These are phyloP conservation scores for Turnera subulata DNA, from an alignment of 345 rosid species.

Conservation along the genomic window DNA sequence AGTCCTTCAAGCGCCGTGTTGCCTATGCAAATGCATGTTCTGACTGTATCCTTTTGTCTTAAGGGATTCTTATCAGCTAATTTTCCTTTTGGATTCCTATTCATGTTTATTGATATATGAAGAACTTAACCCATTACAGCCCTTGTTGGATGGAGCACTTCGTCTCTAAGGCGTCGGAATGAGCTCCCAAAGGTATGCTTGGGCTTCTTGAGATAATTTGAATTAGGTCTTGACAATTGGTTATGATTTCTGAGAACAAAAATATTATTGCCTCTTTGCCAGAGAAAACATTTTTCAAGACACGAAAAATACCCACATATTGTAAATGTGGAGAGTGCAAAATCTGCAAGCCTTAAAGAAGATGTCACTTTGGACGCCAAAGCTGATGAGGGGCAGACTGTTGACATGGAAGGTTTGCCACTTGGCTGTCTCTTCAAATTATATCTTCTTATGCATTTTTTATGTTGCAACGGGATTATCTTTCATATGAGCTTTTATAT, in stretches of 20 bases:
- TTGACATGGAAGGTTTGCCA: conserved; percentile 64
- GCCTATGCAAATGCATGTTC: conserved; percentile 73
- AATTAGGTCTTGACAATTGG: conserved; percentile 7
- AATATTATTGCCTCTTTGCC: conserved; percentile 16
- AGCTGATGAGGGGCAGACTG: conserved; percentile 25
- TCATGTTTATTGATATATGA: conserved; percentile 7
- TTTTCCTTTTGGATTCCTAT: background rate
- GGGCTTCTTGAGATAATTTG: conserved; percentile 1
- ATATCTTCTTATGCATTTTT: no score
- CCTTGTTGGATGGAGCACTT: conserved; percentile 91
- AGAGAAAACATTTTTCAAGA: conserved; percentile 43
- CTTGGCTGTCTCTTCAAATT: no score
- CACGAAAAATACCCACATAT: conserved; percentile 58
- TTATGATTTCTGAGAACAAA: conserved; percentile 6
- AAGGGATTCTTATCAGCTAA: background rate
- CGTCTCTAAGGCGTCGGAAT: conserved; percentile 54
- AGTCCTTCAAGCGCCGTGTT: conserved; percentile 65
- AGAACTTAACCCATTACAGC: conserved; percentile 58
- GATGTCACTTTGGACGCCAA: conserved; percentile 27
- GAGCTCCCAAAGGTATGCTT: conserved; percentile 73
- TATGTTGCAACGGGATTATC: no score
- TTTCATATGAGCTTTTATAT: background rate
- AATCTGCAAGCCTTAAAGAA: conserved; percentile 18
- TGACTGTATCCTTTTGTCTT: conserved; percentile 63
- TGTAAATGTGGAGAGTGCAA: conserved; percentile 37